Evolutionary conservation across 2,329 filamentous ascomycete genomes (phyloP), one percentile per base, ranked within the genome.

Genomic region (Claviceps cyperi): DNA sequence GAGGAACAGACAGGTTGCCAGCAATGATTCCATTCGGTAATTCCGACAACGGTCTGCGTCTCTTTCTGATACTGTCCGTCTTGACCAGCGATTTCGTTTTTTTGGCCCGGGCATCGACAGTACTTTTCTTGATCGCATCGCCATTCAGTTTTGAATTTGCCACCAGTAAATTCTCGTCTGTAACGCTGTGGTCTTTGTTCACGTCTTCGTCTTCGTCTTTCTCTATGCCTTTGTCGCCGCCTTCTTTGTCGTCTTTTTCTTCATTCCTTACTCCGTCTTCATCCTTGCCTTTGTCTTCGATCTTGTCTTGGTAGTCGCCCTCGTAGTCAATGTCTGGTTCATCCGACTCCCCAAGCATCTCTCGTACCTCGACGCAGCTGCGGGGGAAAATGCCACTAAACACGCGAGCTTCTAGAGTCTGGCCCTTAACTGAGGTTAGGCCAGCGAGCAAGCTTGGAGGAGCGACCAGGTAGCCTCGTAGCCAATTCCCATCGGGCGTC

Each of bases 331-430:
- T 67, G 48, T 76, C 72, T 4, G 64, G 66, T 13, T 77, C 72
- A 50, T 84, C 82, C 5, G 73, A 70, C 53, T 91, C 88, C 53
- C 86, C 89, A 37, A 98, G 76, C 50, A 95, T 81, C 69, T 98
- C 92, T 56, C 91, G 82, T 52, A 98, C 83, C 67, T 98, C 89
- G 51, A 98, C 91, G 60, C 91, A 98, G 64, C 84, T 92, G 56
- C 86, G 79, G 11, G 92, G 92, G 63, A 98, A 98, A 60, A 98
- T 94, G 59, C 92, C 92, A n/a, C 90, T 95, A 64, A 97, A 98
- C 52, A 98, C 92, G 56, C 92, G 82, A 52, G 91, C 89, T 69
- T 97, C 91, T 35, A 97, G 80, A 0, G 90, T 94, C 66, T 96
- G 88, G 46, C 92, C 91, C 65, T 89, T 91, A 60, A 85, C 81